phyloP scores from a whole-genome alignment of 257 asterid species.

The Nyctanthes arbortristis region DNA sequence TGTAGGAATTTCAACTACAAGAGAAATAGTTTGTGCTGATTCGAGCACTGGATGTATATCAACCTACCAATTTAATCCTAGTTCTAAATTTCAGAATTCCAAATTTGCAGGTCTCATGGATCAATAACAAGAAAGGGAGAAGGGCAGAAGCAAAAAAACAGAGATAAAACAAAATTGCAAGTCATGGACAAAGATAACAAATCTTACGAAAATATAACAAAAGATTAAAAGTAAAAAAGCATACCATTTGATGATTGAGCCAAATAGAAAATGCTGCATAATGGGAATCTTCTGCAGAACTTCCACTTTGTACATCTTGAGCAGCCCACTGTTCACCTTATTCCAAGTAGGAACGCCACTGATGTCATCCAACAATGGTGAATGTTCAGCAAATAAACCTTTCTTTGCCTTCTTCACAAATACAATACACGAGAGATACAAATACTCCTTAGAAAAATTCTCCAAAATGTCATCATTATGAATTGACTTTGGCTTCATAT shows the following conservation, averaged over 20 bases:
- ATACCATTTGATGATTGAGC: slow-evolving; percentile 87
- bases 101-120: neutral
- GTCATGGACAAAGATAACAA: no score
- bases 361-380: slow-evolving; percentile 95
- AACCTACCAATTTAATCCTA: neutral
- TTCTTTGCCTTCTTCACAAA: slow-evolving; percentile 89
- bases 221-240: slow-evolving; percentile 19
- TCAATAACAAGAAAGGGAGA: neutral
- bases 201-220: no score
- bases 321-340: slow-evolving; percentile 87
- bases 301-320: slow-evolving; percentile 91
- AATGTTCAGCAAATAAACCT: slow-evolving; percentile 93
- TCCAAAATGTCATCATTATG: slow-evolving; percentile 89
- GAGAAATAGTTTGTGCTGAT: no score
- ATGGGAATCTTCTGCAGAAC: slow-evolving; percentile 94
- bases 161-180: neutral
- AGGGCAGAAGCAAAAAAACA: neutral
- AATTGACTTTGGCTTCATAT: slow-evolving; percentile 96
- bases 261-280: slow-evolving; percentile 95
- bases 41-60: neutral
- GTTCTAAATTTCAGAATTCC: neutral
- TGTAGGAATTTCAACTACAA: no score
- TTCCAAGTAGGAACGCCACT: slow-evolving; percentile 92
- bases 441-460: slow-evolving; percentile 70
- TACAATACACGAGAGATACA: slow-evolving; percentile 74